Evolutionary conservation across 2,329 filamentous ascomycete genomes (phyloP), one percentile per base, ranked within the genome.

Genomic region (Fusarium cicatricum): DNA sequence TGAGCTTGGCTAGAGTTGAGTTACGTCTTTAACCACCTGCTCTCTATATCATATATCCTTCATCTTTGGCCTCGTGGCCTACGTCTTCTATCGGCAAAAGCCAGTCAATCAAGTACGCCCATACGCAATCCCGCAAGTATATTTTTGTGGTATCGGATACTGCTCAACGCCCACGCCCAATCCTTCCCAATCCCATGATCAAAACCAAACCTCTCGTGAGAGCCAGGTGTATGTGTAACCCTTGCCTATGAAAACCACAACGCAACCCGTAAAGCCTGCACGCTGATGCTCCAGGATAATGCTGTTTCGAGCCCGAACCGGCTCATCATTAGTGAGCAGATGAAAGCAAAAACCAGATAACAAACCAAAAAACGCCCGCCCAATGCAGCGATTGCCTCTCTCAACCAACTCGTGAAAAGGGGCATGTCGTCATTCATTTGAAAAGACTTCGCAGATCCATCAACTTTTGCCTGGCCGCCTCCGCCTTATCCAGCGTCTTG

Each of bases 401-500:
- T 58, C 45, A 44, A 45, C 9, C 34, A 53, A 58, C 36, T 34
- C 36, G 33, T 52, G 38, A 36, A 38, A 39, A 36, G 42, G 52
- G 45, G 47, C 45, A 60, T 57, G 43, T 61, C 51, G 33, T 64
- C 21, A 61, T 38, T 72, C 70, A 84, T 71, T 80, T 82, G 73
- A 87, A 87, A 29, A 87, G 78, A 64, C 82, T 84, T 43, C 82
- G 80, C 53, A 87, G 70, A 59, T 86, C 84, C 77, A 81, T 78
- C 51, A 85, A 76, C 64, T 82, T 85, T 77, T 88, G 82, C 76
- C 86, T 85, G 7, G 87, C 86, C 38, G 78, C 77, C 55, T 80
- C 72, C 55, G 77, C 75, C 62, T 79, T 80, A 78, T 88, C 75
- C 69, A 84, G 67, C 16, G 75, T 74, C 56, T 75, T 78, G 78